Evolutionary conservation across 2,329 filamentous ascomycete species (phyloP).

Genomic region (Epichloe typhina): DNA sequence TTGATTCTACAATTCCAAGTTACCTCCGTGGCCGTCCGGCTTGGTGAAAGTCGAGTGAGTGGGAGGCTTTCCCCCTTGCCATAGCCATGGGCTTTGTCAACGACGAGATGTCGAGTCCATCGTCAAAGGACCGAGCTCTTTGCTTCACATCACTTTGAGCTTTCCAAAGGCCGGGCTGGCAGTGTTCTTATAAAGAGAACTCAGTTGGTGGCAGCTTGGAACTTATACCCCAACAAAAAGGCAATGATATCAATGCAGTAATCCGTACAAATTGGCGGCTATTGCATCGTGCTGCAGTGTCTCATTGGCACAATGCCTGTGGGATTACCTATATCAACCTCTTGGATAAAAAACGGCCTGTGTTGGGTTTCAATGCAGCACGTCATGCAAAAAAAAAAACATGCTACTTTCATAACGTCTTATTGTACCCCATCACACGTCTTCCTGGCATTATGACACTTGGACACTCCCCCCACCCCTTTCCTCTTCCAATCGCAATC

Average conservation of each 20-base stretch:
- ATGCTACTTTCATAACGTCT: not conserved
- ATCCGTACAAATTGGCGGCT: not conserved
- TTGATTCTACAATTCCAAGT: not conserved
- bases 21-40: not conserved
- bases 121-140: not conserved
- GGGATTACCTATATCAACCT: not conserved
- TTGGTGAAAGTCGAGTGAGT: not conserved
- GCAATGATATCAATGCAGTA: not conserved
- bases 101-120: not conserved
- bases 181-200: not conserved
- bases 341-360: not conserved
- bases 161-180: not conserved
- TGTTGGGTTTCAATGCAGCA: not conserved
- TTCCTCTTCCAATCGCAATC: not conserved
- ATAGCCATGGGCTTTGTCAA: too few relatives aligned
- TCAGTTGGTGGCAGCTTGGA: not conserved
- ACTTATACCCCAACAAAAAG: not conserved
- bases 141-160: not conserved
- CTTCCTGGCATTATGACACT: not conserved
- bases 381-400: not conserved
- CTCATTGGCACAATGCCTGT: not conserved
- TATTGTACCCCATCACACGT: not conserved
- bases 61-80: too few relatives aligned
- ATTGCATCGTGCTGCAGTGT: slow-evolving; percentile 1
- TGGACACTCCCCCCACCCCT: not conserved